phyloP scores from a whole-genome alignment of 345 rosid species.

The Syzygium aqueum region DNA sequence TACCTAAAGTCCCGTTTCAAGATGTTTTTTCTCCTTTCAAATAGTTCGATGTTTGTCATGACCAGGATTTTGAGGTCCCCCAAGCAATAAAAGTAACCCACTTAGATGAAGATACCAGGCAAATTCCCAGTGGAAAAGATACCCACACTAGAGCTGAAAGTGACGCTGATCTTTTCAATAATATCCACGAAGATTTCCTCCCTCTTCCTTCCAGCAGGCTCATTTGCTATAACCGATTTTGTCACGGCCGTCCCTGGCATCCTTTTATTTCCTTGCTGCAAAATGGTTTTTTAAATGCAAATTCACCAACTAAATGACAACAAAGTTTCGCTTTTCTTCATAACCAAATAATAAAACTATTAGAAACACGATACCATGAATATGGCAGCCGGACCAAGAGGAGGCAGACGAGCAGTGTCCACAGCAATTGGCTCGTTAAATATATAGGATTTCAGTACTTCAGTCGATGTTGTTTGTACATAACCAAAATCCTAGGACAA shows the following conservation, averaged over 20 bases:
- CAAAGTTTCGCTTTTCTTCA: not conserved
- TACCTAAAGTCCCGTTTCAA: not conserved
- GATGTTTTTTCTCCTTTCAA: not conserved
- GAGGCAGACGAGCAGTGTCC: slow-evolving; percentile 73
- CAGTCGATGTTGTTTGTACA: slow-evolving; percentile 96
- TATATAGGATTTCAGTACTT: slow-evolving; percentile 81
- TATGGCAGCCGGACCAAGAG: slow-evolving; percentile 88
- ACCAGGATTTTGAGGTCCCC: not conserved
- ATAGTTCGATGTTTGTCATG: not conserved
- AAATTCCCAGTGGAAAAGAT: not conserved
- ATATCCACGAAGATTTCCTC: slow-evolving; percentile 98
- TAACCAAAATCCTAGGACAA: slow-evolving; percentile 87
- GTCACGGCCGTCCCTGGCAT: slow-evolving; percentile 99
- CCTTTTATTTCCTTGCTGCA: slow-evolving; percentile 93
- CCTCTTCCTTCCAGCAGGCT: slow-evolving; percentile 92
- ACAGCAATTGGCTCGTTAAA: slow-evolving; percentile 92
- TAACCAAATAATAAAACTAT: not conserved
- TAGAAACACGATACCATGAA: slow-evolving; percentile 54
- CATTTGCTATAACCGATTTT: slow-evolving; percentile 95
- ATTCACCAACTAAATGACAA: not conserved
- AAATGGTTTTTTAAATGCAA: not conserved
- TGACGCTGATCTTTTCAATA: slow-evolving; percentile 96
- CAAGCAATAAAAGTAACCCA: not conserved
- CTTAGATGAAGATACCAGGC: not conserved
- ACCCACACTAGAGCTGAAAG: slow-evolving; percentile 98